Evolutionary conservation across 768 basidiomycete species (phyloP).

Genomic region (Amylocystis lapponica): DNA sequence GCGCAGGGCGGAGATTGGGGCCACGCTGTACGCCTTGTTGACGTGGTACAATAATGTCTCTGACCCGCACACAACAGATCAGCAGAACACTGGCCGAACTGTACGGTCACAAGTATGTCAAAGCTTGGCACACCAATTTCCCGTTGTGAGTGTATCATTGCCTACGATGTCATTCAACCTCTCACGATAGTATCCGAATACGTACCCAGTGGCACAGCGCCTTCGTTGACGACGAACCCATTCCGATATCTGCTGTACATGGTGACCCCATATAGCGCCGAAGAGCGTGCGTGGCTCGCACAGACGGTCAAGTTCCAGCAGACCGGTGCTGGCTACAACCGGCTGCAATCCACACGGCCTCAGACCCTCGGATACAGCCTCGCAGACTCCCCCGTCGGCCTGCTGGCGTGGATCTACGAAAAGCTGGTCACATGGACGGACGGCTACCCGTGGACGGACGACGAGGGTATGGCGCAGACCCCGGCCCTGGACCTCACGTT

Average conservation of each 20-base stretch:
- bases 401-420: slow-evolving; percentile 35
- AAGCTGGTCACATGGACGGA: slow-evolving; percentile 33
- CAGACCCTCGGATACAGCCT: slow-evolving; percentile 43
- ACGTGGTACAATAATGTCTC: not conserved
- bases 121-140: slow-evolving; percentile 49
- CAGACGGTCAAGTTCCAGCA: slow-evolving; percentile 14
- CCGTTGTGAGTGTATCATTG: slow-evolving; percentile 29
- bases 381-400: slow-evolving; percentile 51
- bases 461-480: slow-evolving; percentile 37
- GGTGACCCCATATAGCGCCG: slow-evolving; percentile 22
- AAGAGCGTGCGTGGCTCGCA: slow-evolving; percentile 21
- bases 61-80: slow-evolving; percentile 25
- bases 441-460: slow-evolving; percentile 50
- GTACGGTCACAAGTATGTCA: slow-evolving; percentile 38
- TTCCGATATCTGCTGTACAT: slow-evolving; percentile 23
- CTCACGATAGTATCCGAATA: not conserved
- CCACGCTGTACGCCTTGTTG: not conserved
- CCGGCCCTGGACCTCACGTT: not conserved
- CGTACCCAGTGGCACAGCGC: slow-evolving; percentile 12
- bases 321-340: slow-evolving; percentile 26
- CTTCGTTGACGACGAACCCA: slow-evolving; percentile 22
- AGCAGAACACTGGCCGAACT: slow-evolving; percentile 26
- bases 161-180: too few species aligned
- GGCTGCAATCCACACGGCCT: slow-evolving; percentile 26
- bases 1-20: slow-evolving; percentile 49